These are phyloP conservation scores for Colletotrichum destructivum DNA, from an alignment of 2,329 filamentous ascomycete species.

Conservation along the genomic window DNA sequence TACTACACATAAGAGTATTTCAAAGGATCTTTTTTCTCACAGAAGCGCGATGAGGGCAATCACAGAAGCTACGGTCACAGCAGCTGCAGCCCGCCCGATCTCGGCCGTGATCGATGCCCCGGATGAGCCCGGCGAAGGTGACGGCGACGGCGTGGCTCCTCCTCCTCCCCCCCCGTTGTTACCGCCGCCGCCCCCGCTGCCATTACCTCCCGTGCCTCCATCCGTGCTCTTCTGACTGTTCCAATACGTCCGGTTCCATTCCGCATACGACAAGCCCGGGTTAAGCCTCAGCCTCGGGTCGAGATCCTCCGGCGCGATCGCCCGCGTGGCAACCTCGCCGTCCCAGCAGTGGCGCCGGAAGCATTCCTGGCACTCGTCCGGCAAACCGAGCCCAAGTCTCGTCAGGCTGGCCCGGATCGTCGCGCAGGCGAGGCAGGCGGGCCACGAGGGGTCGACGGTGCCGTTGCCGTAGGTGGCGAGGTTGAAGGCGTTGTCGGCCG, in stretches of 20 bases:
- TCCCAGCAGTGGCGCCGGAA: slow-evolving; percentile 49
- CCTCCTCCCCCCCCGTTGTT: background rate
- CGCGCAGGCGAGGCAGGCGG: slow-evolving; percentile 85
- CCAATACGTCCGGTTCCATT: slow-evolving; percentile 46
- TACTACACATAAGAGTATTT: too few species aligned
- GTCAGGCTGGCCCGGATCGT: slow-evolving; percentile 79
- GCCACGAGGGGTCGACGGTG: slow-evolving; percentile 79
- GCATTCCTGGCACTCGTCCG: slow-evolving; percentile 46
- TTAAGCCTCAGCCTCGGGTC: slow-evolving; percentile 44
- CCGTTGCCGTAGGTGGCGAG: slow-evolving; percentile 84
- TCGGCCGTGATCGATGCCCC: slow-evolving; percentile 7
- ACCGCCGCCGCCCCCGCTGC: background rate
- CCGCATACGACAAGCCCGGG: slow-evolving; percentile 42
- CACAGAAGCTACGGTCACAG: slow-evolving; percentile 23
- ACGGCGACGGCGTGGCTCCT: slow-evolving; percentile 5
- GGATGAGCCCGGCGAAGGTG: background rate
- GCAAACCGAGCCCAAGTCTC: slow-evolving; percentile 42
- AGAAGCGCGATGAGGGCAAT: slow-evolving; percentile 18
- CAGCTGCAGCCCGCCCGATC: slow-evolving; percentile 1
- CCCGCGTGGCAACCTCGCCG: slow-evolving; percentile 38
- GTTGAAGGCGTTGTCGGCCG: slow-evolving; percentile 79
- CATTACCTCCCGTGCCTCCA: background rate
- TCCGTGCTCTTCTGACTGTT: slow-evolving; percentile 11
- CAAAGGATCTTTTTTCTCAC: background rate
- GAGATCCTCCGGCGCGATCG: slow-evolving; percentile 42